A percentile compares a stretch with the other conserved stretches of the same genome.
These are phyloP conservation scores for Solanum microdontum DNA, from an alignment of 257 asterid genomes.

Conservation along the genomic window DNA sequence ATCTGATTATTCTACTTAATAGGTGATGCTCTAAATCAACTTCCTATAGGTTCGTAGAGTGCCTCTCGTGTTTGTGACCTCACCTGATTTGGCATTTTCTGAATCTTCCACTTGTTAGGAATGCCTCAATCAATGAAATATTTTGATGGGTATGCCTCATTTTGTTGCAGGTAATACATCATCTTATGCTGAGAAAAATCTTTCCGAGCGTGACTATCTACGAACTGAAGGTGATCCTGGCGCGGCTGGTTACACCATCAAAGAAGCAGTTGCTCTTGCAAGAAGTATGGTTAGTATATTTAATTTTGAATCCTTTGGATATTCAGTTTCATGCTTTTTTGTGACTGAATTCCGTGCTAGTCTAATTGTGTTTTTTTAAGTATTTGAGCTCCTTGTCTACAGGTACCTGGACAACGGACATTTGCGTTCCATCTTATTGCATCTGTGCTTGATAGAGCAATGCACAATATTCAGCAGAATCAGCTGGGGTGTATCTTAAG, in stretches of 20 bases:
- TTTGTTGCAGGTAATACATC: slow-evolving; percentile 31
- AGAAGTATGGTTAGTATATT: slow-evolving; percentile 74
- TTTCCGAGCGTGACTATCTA: slow-evolving; percentile 65
- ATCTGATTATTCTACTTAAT: neutral
- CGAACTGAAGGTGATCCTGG: slow-evolving; percentile 98
- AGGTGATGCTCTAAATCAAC: neutral
- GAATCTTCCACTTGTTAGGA: neutral
- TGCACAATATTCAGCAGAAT: slow-evolving; percentile 24
- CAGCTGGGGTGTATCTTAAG: slow-evolving; percentile 28
- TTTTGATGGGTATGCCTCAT: slow-evolving; percentile 8
- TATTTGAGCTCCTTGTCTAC: slow-evolving; percentile 18
- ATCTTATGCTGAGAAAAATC: slow-evolving; percentile 29
- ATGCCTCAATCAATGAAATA: neutral
- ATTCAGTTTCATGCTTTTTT: slow-evolving; percentile 1
- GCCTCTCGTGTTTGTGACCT: neutral
- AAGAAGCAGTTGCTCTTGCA: slow-evolving; percentile 74
- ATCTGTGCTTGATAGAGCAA: slow-evolving; percentile 54
- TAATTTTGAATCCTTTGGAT: neutral
- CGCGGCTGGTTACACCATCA: slow-evolving; percentile 86
- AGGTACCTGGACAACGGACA: slow-evolving; percentile 90
- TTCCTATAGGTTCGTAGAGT: neutral
- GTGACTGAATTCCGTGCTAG: slow-evolving; percentile 4
- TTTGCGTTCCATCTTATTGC: slow-evolving; percentile 79
- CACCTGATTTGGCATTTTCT: neutral
- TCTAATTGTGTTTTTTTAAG: neutral